These are phyloP conservation scores for Trichothecium roseum DNA, from an alignment of 2,329 filamentous ascomycete genomes.

Conservation along the genomic window DNA sequence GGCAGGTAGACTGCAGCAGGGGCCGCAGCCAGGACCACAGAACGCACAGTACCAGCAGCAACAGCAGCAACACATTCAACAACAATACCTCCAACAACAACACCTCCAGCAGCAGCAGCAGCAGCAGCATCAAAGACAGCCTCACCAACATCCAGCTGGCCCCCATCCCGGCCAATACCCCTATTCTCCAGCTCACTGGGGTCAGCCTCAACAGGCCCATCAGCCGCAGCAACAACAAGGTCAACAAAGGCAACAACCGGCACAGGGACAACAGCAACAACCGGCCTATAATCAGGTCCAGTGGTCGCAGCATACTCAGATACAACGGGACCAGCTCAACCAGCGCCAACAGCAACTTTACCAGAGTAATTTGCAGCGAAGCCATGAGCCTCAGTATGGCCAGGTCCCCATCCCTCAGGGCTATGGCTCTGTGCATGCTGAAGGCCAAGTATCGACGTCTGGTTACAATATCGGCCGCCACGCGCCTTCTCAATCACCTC, in stretches of 20 bases:
- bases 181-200: not conserved
- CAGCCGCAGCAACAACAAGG: slow-evolving; percentile 4
- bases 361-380: not conserved
- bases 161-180: not conserved
- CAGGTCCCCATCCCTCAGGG: slow-evolving; percentile 25
- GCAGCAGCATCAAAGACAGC: too few species aligned
- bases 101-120: slow-evolving; percentile 4
- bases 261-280: not conserved
- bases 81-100: slow-evolving; percentile 1
- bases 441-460: slow-evolving; percentile 18
- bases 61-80: slow-evolving; percentile 4
- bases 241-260: slow-evolving; percentile 1
- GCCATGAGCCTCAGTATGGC: slow-evolving; percentile 22
- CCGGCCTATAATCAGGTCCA: slow-evolving; percentile 4
- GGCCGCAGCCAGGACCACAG: not conserved
- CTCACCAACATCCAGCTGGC: too few species aligned
- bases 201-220: not conserved
- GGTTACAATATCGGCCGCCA: slow-evolving; percentile 15
- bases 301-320: slow-evolving; percentile 6
- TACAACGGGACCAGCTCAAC: slow-evolving; percentile 1
- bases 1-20: not conserved
- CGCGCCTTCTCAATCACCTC: slow-evolving; percentile 6
- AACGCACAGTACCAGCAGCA: slow-evolving; percentile 6
- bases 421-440: slow-evolving; percentile 25
- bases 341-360: not conserved